A percentile compares a stretch with the other conserved stretches of the same genome.
Conservation (phyloP, 345 rosid species). For the Rhodamnia rubescens region DNA sequence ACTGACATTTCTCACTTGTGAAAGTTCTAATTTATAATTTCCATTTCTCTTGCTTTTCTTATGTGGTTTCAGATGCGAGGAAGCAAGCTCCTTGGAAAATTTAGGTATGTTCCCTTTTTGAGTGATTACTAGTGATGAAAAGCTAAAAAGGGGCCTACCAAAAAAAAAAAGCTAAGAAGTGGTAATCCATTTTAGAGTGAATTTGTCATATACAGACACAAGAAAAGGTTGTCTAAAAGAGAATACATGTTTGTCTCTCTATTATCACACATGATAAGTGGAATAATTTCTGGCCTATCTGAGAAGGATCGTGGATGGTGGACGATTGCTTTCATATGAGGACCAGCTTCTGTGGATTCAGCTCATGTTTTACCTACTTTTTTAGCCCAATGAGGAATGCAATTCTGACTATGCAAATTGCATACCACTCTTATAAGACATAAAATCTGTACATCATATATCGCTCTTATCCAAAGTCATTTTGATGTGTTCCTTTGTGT, state of each 20-base stretch:
- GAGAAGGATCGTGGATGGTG: not conserved
- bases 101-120: conserved; percentile 14
- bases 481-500: not conserved
- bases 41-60: not conserved
- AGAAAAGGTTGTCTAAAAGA: not conserved
- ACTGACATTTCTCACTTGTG: not conserved
- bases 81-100: conserved; percentile 34
- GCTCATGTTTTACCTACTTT: not conserved
- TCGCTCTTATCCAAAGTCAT: not conserved
- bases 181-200: not conserved
- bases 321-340: not conserved
- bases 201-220: not conserved
- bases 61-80: conserved; percentile 32
- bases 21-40: not conserved
- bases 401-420: not conserved
- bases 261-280: not conserved
- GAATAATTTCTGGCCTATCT: not conserved
- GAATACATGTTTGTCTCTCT: not conserved
- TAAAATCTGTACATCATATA: not conserved
- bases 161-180: not conserved
- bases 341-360: not conserved
- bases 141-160: not conserved
- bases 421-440: not conserved
- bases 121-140: not conserved
- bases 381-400: not conserved